Percentiles rank a stretch among this genome's conserved stretches.
Conservation (phyloP, 176 grass and related monocot genomes). For the Avena sativa region DNA sequence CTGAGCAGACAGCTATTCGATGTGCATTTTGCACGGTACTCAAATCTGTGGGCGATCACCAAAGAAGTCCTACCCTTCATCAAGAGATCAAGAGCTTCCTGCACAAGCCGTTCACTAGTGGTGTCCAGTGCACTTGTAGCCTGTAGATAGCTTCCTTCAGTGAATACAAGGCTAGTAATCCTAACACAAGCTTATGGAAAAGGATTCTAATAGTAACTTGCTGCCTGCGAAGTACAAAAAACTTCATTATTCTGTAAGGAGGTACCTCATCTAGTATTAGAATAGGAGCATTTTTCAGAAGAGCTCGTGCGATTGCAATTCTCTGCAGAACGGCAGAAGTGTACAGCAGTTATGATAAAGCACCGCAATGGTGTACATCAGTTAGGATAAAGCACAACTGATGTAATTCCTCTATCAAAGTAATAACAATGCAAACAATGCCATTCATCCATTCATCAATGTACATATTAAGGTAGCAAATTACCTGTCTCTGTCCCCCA, state of each 20-base stretch:
- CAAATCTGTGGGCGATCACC: constrained; percentile 92
- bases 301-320: constrained; percentile 88
- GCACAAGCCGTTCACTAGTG: constrained; percentile 82
- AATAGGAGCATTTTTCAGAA: constrained; percentile 93
- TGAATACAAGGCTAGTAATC: constrained; percentile 1
- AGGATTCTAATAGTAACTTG: neutral
- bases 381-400: constrained; percentile 6
- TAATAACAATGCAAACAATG: neutral
- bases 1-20: constrained; percentile 77
- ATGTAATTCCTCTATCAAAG: constrained; percentile 17
- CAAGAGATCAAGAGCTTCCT: constrained; percentile 82
- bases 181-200: neutral
- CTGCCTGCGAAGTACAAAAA: neutral
- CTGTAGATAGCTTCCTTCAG: constrained; percentile 41
- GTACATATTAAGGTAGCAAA: neutral
- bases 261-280: constrained; percentile 97
- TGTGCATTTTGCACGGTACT: constrained; percentile 94
- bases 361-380: constrained; percentile 14
- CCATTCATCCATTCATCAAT: constrained; percentile 15
- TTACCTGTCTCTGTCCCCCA: constrained; percentile 98
- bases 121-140: constrained; percentile 95
- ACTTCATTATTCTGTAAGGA: neutral
- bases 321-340: constrained; percentile 61
- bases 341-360: constrained; percentile 14
- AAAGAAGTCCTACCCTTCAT: constrained; percentile 94